Evolutionary conservation across 2,329 filamentous ascomycete genomes (phyloP), one percentile per base, ranked within the genome.

Genomic region (Lasiodiplodia sp.): DNA sequence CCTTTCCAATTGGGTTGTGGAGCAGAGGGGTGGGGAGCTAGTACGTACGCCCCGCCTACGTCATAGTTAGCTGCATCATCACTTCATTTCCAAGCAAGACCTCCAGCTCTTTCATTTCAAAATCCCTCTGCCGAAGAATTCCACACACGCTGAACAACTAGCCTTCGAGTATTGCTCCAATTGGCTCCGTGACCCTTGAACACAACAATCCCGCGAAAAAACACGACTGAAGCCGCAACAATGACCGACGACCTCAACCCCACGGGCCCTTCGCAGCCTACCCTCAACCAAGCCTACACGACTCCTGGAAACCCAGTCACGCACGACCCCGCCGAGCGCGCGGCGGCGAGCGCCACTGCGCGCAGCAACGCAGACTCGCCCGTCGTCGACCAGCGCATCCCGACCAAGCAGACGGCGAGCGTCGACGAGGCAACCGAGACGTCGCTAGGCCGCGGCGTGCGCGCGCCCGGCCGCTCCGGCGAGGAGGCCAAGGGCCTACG

Each of bases 271-370:
- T 80, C 82, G 34, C 83, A 86, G 72, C 84, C 84, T 21, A 76
- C 78, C 58, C 75, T 77, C 37, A 66, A 79, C 69, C 76, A 83
- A 72, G 83, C 80, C 66, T 85, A 85, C 79, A 79, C 79, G 14
- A 83, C 82, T 2, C 74, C 80, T 2, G 81, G 80, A 71, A 86
- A 86, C 73, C 79, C 83, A 40, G 80, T 76, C n/a, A 72, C 77
- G 28, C 80, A 82, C 68, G 77, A 79, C 69, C 81, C 82, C 12
- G 68, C 75, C 60, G 83, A 85, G 70, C 63, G 75, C 49, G 57
- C 70, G 1, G 71, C 77, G 62, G 73, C 81, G 5, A 66, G 74
- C 6, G 68, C 72, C 66, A 80, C 83, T 69, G 76, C 80, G n/a
- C 66, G 73, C 7, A 70, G 79, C 66, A 74, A 78, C 71, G 69